Conservation (phyloP, 1,139 yeast genomes). For the Pichia sp. region DNA sequence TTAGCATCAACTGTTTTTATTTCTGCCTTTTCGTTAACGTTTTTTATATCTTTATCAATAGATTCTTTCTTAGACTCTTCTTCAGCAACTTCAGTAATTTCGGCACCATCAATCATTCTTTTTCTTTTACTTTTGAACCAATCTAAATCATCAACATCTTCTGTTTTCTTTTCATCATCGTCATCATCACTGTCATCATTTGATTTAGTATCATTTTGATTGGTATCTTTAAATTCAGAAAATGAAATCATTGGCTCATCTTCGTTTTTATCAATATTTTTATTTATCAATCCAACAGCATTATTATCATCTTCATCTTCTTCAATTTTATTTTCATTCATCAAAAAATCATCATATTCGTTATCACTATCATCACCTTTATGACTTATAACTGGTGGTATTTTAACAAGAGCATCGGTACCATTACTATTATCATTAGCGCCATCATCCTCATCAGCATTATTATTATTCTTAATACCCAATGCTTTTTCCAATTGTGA, state of each 20-base stretch:
- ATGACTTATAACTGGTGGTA: constrained; percentile 29
- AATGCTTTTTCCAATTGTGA: constrained; percentile 21
- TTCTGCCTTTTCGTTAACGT: constrained; percentile 15
- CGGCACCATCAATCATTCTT: constrained; percentile 51
- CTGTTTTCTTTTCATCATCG: constrained; percentile 23
- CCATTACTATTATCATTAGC: too few relatives aligned
- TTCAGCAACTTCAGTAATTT: constrained; percentile 20
- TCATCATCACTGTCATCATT: constrained; percentile 1
- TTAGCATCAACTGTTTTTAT: constrained; percentile 7
- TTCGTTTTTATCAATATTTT: too few relatives aligned
- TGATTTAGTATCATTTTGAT: constrained; percentile 41
- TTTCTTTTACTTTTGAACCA: constrained; percentile 80
- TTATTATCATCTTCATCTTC: constrained; percentile 36
- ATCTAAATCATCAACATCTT: constrained; percentile 65
- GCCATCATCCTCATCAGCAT: background rate
- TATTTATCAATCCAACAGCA: too few relatives aligned
- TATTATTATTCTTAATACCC: constrained; percentile 11
- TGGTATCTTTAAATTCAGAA: constrained; percentile 41
- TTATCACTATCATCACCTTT: constrained; percentile 50
- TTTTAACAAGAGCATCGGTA: too few relatives aligned
- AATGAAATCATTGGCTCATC: constrained; percentile 28
- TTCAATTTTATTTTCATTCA: constrained; percentile 43
- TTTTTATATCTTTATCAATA: constrained; percentile 16
- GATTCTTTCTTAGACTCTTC: constrained; percentile 8
- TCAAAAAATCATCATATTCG: constrained; percentile 51